Evolutionary conservation across 352 stramenopile species (phyloP).

Genomic region (Elongisporangium anandrum): DNA sequence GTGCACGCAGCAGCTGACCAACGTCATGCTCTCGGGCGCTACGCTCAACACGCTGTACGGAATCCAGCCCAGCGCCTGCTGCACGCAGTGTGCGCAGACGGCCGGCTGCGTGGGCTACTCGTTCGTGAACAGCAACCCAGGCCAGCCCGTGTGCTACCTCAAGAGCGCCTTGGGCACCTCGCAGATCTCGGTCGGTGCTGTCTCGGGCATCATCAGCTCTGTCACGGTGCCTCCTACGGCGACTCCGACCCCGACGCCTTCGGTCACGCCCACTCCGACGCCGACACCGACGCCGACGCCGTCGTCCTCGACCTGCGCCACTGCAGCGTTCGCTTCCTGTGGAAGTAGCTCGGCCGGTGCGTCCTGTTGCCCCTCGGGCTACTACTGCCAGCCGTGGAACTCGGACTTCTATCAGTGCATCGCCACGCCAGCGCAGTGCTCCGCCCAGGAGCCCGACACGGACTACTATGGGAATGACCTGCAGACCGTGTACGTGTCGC

Average conservation of each 20-base stretch:
- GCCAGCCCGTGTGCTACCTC: slow-evolving; percentile 26
- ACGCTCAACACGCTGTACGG: slow-evolving; percentile 22
- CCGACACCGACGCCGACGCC: slow-evolving; percentile 11
- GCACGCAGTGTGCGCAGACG: slow-evolving; percentile 17
- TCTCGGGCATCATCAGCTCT: slow-evolving; percentile 28
- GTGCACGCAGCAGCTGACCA: slow-evolving; percentile 21
- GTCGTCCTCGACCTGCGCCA: slow-evolving; percentile 10
- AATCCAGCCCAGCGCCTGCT: slow-evolving; percentile 23
- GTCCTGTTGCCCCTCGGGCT: slow-evolving; percentile 23
- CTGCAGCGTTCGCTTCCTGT: slow-evolving; percentile 8
- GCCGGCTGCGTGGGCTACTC: slow-evolving; percentile 17
- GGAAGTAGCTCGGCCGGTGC: slow-evolving; percentile 17
- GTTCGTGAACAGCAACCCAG: slow-evolving; percentile 32
- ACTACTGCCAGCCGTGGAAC: slow-evolving; percentile 46
- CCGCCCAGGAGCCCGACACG: slow-evolving; percentile 21
- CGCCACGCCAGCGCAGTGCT: slow-evolving; percentile 21
- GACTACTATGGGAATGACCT: slow-evolving; percentile 47
- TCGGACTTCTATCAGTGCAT: slow-evolving; percentile 37
- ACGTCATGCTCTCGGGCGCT: slow-evolving; percentile 25
- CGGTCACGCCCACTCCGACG: slow-evolving; percentile 8
- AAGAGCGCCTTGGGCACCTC: slow-evolving; percentile 17
- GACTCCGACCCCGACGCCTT: slow-evolving; percentile 27
- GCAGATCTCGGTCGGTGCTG: slow-evolving; percentile 13
- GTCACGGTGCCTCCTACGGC: slow-evolving; percentile 40
- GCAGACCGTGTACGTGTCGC: slow-evolving; percentile 32